Evolutionary conservation across 2,329 filamentous ascomycete species (phyloP).

Genomic region (Pezicula radicicola): DNA sequence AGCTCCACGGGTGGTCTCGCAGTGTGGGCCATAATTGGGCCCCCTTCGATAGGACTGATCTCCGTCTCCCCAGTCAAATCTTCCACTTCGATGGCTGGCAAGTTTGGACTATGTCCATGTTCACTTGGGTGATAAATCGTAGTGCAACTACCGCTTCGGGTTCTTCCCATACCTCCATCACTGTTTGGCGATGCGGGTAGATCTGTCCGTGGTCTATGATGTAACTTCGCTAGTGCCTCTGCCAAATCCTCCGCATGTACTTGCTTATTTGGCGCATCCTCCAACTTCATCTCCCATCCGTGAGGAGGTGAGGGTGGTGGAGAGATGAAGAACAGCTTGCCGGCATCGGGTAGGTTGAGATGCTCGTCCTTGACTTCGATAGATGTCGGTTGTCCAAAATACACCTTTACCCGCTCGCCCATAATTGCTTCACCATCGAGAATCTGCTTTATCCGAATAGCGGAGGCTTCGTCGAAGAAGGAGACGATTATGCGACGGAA

Average conservation of each 20-base stretch:
- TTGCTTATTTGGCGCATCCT: conserved; percentile 68
- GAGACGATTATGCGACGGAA: conserved; percentile 80
- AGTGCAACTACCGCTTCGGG: conserved; percentile 60
- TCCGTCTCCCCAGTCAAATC: conserved; percentile 55
- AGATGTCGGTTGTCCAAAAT: conserved; percentile 63
- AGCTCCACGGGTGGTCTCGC: conserved; percentile 62
- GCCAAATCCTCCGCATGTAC: conserved; percentile 69
- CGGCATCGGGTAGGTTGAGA: conserved; percentile 64
- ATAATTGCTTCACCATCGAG: conserved; percentile 75
- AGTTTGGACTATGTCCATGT: conserved; percentile 48
- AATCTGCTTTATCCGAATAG: conserved; percentile 66
- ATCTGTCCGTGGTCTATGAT: conserved; percentile 36
- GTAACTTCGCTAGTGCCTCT: conserved; percentile 60
- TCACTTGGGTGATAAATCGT: conserved; percentile 63
- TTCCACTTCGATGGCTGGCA: conserved; percentile 65
- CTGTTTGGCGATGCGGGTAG: conserved; percentile 41
- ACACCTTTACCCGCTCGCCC: conserved; percentile 66
- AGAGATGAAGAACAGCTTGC: conserved; percentile 72
- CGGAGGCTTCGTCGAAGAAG: conserved; percentile 68
- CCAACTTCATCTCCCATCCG: conserved; percentile 65
- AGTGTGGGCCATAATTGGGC: conserved; percentile 57
- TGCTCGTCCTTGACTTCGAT: conserved; percentile 52
- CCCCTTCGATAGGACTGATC: conserved; percentile 38
- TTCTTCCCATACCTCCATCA: conserved; percentile 28
- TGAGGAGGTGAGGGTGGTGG: conserved; percentile 66